Evolutionary conservation across 176 grass and related monocot species (phyloP), one percentile per base, ranked within the genome.

Genomic region (Lolium perenne): DNA sequence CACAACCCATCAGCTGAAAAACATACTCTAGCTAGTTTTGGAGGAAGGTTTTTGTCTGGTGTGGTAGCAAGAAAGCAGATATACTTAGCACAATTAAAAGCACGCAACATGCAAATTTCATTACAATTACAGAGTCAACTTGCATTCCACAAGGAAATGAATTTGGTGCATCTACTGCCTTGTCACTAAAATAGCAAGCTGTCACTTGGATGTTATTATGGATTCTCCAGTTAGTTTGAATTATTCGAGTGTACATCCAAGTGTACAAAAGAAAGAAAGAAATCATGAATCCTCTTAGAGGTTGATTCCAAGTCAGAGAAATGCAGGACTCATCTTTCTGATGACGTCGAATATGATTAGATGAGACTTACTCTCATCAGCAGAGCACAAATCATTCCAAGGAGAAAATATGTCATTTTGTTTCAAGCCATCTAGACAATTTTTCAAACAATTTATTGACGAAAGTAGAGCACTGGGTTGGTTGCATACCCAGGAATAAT

Each of bases 401-500:
- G 71, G 45, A 7, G 57, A 84, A 18, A 38, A 38, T n/a, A 53
- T 54, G 3, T 3, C 21, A 25, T 72, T 83, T 84, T 56, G 64
- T 56, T 82, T 74, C 10, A 50, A 48, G 76, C 16, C 14, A 79
- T 71, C 13, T 38, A 65, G 35, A 29, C 1, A 58, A 53, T 26
- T 35, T 35, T 22, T 50, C 17, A 18, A 83, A 53, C 7, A 10
- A n/a, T 59, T 72, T 18, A 26, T 74, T 41, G 7, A n/a, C 13
- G 35, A 47, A 82, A 80, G 54, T 79, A 70, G 67, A 75, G 14
- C 6, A 56, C 32, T 57, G 14, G 13, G 38, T 43, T 70, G 22
- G 35, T 45, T 69, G 79, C 71, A 62, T 98, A 98, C 91, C 91
- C 90, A 89, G 96, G 93, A 77, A 98, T 94, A 64, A 98, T 98